phyloP scores from a whole-genome alignment of 495 filamentous ascomycete genomes.

The Aspergillus asperescens region DNA sequence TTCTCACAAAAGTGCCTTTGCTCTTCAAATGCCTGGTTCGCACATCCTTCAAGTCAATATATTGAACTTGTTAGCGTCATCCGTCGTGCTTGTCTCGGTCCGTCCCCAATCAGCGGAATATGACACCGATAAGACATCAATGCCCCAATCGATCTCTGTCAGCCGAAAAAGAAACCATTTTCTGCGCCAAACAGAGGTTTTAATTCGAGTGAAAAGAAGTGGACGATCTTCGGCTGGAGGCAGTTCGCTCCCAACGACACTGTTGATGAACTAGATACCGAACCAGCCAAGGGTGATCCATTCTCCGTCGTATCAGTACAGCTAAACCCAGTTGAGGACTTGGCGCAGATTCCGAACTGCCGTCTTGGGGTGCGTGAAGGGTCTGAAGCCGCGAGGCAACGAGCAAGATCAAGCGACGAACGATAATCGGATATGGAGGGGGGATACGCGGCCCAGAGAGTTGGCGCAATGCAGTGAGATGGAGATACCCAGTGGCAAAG shows the following conservation, averaged over 20 bases:
- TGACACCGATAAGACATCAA: slow-evolving; percentile 10
- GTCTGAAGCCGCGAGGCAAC: neutral
- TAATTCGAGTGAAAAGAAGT: neutral
- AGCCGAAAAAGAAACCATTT: slow-evolving; percentile 4
- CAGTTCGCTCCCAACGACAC: neutral
- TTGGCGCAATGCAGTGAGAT: slow-evolving; percentile 11
- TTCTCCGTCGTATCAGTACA: slow-evolving; percentile 1
- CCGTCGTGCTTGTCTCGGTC: neutral
- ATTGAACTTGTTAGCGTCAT: neutral
- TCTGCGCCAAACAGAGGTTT: neutral
- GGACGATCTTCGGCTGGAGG: slow-evolving; percentile 1
- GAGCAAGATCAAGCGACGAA: slow-evolving; percentile 1
- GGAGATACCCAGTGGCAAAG: neutral
- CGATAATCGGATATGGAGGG: too few relatives aligned
- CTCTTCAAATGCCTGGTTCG: neutral
- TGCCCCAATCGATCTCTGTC: slow-evolving; percentile 2
- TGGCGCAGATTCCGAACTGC: slow-evolving; percentile 19
- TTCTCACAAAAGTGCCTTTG: neutral
- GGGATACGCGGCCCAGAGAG: neutral
- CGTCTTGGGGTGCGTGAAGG: slow-evolving; percentile 6
- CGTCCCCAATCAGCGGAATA: slow-evolving; percentile 9
- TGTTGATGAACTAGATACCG: neutral
- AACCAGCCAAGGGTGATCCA: slow-evolving; percentile 14
- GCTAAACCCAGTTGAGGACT: slow-evolving; percentile 16
- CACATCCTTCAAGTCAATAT: neutral